phyloP scores from a whole-genome alignment of 371 early-diverging fungal genomes.

The Mucor racemosus region DNA sequence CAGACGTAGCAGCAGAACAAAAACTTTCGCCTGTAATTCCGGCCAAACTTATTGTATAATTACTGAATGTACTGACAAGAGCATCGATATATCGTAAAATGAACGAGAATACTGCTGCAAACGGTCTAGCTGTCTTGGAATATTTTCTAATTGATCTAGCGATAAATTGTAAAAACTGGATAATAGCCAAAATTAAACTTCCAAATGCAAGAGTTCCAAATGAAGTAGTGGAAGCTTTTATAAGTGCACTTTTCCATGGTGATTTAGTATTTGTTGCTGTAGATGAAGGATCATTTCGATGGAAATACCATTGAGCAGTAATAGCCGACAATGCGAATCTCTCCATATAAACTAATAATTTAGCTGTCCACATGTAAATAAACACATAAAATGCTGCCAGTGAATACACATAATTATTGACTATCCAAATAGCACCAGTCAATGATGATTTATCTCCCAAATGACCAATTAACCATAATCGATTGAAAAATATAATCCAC shows the following conservation, averaged over 20 bases:
- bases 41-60: conserved; percentile 72
- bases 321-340: conserved; percentile 72
- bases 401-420: conserved; percentile 59
- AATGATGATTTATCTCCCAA: conserved; percentile 26
- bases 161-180: conserved; percentile 58
- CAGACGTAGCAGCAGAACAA: conserved; percentile 60
- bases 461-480: conserved; percentile 69
- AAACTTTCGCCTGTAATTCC: conserved; percentile 76
- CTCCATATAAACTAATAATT: conserved; percentile 71
- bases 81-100: conserved; percentile 47
- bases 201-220: conserved; percentile 77
- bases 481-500: conserved; percentile 73
- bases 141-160: conserved; percentile 52
- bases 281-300: conserved; percentile 55
- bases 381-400: conserved; percentile 64
- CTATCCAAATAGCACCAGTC: conserved; percentile 48
- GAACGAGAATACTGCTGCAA: conserved; percentile 28
- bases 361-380: conserved; percentile 78
- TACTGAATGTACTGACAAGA: conserved; percentile 64
- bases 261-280: conserved; percentile 15
- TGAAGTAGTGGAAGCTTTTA: conserved; percentile 61
- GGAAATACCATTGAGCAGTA: conserved; percentile 82
- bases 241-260: conserved; percentile 51
- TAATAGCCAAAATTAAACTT: conserved; percentile 66
- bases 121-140: conserved; percentile 35